Evolutionary conservation across 352 stramenopile genomes (phyloP), one percentile per base, ranked within the genome.

Genomic region (Globisporangium paroecandrum): DNA sequence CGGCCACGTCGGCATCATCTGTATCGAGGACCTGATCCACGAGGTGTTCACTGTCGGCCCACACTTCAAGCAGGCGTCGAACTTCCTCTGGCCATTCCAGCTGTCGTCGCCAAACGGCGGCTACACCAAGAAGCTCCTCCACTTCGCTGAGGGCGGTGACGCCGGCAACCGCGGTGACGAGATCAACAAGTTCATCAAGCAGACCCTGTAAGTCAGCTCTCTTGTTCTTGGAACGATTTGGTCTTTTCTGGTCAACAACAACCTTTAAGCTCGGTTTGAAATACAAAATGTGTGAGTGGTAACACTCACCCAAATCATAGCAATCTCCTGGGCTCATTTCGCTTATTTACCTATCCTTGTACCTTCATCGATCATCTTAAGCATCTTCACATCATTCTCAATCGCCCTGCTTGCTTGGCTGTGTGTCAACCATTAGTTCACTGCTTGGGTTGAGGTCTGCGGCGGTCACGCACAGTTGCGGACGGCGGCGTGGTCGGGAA

Each of bases 61-160:
- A 64, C 77, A 99, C 91, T 99, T 99, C 94, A 99, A 99, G 91
- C 74, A 98, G 74, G 97, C 94, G 58, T 97, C 97, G 68, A 99
- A 99, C 96, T 99, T 99, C 85, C 89, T 99, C 67, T 99, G 97
- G 97, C 97, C 98, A 18, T 99, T 99, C 93, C 98, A 99, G 94
- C 88, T 99, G 43, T 99, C 96, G 73, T 98, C 91, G 58, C 97
- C 97, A 47, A 98, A 93, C 73, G 97, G 94, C 49, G 93, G 94
- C 69, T 98, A 97, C 90, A 95, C 81, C 72, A 90, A 98, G 83
- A 98, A 98, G 90, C 85, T 97, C 25, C 82, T 97, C 38, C 94
- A 98, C 89, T 98, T 97, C 66, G 93, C 90, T 63, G 93, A 98
- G 77, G 93, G 91, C 69, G 94, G 94, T 67, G 90, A 98, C 77